Base-by-base conservation (phyloP, 176 grass and related monocot species). In the Cymbopogon citratus region DNA sequence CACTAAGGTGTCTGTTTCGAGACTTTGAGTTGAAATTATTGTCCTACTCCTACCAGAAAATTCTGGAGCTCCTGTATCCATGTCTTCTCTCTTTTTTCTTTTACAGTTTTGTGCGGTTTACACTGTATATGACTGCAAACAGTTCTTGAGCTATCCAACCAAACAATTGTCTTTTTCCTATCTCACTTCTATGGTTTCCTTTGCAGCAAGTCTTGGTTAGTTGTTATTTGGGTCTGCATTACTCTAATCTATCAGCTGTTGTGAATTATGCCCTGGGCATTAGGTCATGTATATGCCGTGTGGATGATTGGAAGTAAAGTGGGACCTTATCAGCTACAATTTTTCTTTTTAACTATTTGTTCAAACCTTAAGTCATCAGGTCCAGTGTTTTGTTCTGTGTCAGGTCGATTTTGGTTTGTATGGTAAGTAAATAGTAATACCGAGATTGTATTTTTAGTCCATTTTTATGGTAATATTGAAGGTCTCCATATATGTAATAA, bases 251-350 rank as follows among this genome's bases (percentile, higher is more conserved):
- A 78, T 78, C 5, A 33, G 25, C 63, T 71, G 10, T 34, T 75
- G 67, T 60, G 57, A 80, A 29, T 52, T 88, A 21, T 48, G 43
- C 3, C 6, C 59, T 80, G 60, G 29, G 45, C 35, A 45, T 67
- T 25, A 9, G 35, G 60, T 25, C 13, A 11, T 74, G 7, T 80
- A 60, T 83, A 39, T 84, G 46, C 38, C 71, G 19, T 25, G 48
- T 18, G 69, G 29, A 69, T 82, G 25, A 78, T 19, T 9, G 0
- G 57, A 66, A 66, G 59, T 54, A 65, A 78, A 79, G 13, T 14
- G 11, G 34, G 10, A 45, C 60, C 40, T 80, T 79, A 84, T 73
- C 74, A 74, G 57, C 26, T 74, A 19, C 64, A 36, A 48, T 80
- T 3, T 28, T 16, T 74, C 74, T 3, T 28, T 16, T 74, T 80